Base-by-base conservation (phyloP, 371 early-diverging fungal genomes). In the Capillidium rhysosporum region DNA sequence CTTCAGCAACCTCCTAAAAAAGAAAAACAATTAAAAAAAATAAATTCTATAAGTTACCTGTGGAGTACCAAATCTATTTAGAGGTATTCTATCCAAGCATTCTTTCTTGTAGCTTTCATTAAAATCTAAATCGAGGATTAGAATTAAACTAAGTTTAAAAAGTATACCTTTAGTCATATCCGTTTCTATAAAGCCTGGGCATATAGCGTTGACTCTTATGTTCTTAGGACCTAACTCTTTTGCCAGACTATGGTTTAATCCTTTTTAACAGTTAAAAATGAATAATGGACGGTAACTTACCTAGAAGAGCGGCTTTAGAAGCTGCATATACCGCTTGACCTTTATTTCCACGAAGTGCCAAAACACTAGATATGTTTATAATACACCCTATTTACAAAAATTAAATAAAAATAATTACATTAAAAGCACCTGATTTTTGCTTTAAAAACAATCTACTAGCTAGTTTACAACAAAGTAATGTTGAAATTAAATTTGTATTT, bases 101-200 rank as follows among this genome's bases (percentile, higher is more conserved):
- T 64, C 59, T 29, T 59, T 59, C 30, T 63, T 67, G 29, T 58
- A 61, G 9, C 61, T 62, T 5, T 65, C 65, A 46, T 41, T 54
- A 34, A 31, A n/a, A 49, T 52, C 43, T 21, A 56, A 18, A 9
- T 30, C 14, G 5, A 28, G n/a, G n/a, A n/a, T n/a, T n/a, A n/a
- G n/a, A n/a, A n/a, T n/a, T n/a, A n/a, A 26, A 48, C 9, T 54
- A 39, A 0, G 21, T 10, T 23, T 18, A 25, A n/a, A 4, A 41
- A n/a, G 26, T 63, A 51, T 69, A 75, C 72, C 67, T 18, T 63
- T 52, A 25, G 84, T 89, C 80, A 92, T 84, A 49, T 86, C 84
- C 0, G 91, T 89, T 4, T 77, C 79, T 29, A 89, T 83, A 56
- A 76, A 86, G n/a, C 92, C 92, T 10, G 92, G 92, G 5, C 86